Conservation (phyloP, 1,284 basidiomycete species). For the Moesziomyces antarcticus region DNA sequence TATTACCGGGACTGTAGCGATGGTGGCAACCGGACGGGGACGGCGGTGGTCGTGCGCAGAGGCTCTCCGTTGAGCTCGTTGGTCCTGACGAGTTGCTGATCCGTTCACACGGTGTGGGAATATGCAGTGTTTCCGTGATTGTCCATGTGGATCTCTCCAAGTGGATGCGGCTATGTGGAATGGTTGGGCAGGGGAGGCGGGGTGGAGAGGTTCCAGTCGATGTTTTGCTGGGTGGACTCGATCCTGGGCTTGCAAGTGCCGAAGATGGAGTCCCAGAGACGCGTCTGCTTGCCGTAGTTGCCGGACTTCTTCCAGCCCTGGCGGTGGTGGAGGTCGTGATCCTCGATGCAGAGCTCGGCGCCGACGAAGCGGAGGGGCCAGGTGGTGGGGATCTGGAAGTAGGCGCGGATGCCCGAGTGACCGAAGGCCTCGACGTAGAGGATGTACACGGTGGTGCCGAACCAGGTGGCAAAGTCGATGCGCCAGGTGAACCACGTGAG, state of each 20-base stretch:
- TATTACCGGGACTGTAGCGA: background rate
- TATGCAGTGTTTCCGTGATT: too few relatives aligned
- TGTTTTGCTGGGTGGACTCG: constrained; percentile 32
- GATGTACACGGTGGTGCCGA: constrained; percentile 30
- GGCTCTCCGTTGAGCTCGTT: too few relatives aligned
- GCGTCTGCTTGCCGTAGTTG: constrained; percentile 65
- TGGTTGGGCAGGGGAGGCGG: too few relatives aligned
- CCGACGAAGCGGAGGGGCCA: constrained; percentile 44
- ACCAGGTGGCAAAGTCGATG: constrained; percentile 51
- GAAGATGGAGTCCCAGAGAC: constrained; percentile 64
- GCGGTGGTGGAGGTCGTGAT: constrained; percentile 67
- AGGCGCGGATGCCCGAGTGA: constrained; percentile 57
- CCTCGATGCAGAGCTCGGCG: constrained; percentile 60
- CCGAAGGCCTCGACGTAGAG: constrained; percentile 41
- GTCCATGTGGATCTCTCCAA: too few relatives aligned
- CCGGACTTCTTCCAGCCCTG: constrained; percentile 56
- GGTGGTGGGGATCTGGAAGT: constrained; percentile 56
- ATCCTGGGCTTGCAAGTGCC: constrained; percentile 58
- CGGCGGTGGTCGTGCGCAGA: background rate
- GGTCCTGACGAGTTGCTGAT: too few relatives aligned
- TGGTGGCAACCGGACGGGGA: background rate
- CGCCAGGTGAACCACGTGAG: constrained; percentile 47
- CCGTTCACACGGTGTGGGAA: too few relatives aligned
- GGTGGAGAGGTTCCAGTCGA: constrained; percentile 39
- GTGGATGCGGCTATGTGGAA: too few relatives aligned